Percentiles rank a stretch among this genome's conserved stretches.
These are phyloP conservation scores for Corylus avellana DNA, from an alignment of 306 rosid genomes.

Conservation along the genomic window DNA sequence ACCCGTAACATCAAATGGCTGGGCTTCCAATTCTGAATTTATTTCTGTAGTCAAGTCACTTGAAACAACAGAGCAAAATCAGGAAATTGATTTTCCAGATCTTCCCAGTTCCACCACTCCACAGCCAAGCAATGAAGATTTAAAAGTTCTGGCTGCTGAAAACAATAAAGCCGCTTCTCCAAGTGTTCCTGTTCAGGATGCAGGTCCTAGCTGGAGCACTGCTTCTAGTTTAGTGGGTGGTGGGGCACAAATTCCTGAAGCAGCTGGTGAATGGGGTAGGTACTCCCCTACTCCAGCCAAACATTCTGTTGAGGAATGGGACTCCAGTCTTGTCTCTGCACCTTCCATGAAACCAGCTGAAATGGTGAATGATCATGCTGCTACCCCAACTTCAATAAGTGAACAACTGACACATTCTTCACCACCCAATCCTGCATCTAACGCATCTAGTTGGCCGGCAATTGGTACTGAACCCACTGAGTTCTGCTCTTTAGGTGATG, in stretches of 20 bases:
- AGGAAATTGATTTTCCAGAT: slow-evolving; percentile 29
- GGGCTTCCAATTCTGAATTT: slow-evolving; percentile 19
- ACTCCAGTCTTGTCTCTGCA: slow-evolving; percentile 51
- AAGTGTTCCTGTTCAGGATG: slow-evolving; percentile 43
- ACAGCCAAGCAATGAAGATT: slow-evolving; percentile 31
- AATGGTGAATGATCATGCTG: slow-evolving; percentile 33
- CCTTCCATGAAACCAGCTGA: slow-evolving; percentile 51
- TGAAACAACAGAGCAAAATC: slow-evolving; percentile 36
- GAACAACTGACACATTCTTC: slow-evolving; percentile 45
- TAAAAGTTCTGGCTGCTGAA: slow-evolving; percentile 35
- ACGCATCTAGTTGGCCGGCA: slow-evolving; percentile 69
- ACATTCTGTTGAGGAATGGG: slow-evolving; percentile 59
- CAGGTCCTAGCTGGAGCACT: slow-evolving; percentile 61
- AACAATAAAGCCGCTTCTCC: slow-evolving; percentile 41
- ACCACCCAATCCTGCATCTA: slow-evolving; percentile 58
- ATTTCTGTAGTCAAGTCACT: slow-evolving; percentile 27
- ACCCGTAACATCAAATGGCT: slow-evolving; percentile 16
- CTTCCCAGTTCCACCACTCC: slow-evolving; percentile 28
- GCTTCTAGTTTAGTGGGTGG: slow-evolving; percentile 53
- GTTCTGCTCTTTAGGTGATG: slow-evolving; percentile 62
- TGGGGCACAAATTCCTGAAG: slow-evolving; percentile 35
- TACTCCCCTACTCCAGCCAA: slow-evolving; percentile 44
- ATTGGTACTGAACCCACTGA: slow-evolving; percentile 66
- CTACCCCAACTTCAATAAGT: slow-evolving; percentile 47
- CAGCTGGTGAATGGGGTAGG: slow-evolving; percentile 48